Evolutionary conservation across 2,329 filamentous ascomycete species (phyloP), one percentile per base, ranked within the genome.

Genomic region (Colletotrichum plurivorum): DNA sequence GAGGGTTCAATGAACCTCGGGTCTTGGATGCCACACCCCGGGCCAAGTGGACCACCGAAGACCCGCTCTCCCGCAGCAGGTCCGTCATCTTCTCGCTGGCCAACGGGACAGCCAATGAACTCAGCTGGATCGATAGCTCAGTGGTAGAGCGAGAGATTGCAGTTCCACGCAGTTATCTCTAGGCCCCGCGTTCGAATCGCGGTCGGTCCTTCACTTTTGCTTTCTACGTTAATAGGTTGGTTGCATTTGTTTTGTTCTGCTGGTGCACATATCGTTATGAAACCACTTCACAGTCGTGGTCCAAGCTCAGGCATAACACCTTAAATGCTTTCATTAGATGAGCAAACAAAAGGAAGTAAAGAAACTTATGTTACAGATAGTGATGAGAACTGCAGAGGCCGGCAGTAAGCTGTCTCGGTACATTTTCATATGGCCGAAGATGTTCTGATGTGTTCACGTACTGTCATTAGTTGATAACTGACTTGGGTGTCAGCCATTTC

Each of bases 101-200:
- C n/a, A 18, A 25, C 12, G 5, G 0, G 20, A 1, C 2, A 5
- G 2, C n/a, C 12, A 20, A 20, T 22, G 46, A 49, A 22, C 4
- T 4, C 36, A 52, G 58, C 36, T 53, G 58, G 58, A 63, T 63
- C 59, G 59, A 63, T 63, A 63, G 49, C 59, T 54, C 49, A 54
- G 51, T 63, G 59, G 59, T 63, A 54, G 49, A 63, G 59, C 59
- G 59, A 69, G 62, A 69, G 66, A 69, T 69, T 69, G 66, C 66
- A 69, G 66, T 60, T 2, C 12, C 25, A 36, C 49, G 62, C 66
- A 66, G 25, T 49, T 46, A 69, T 69, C 62, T 69, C 66, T 69
- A 69, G 66, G 66, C 66, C 66, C 66, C 66, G 66, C 49, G 66
- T 69, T 69, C 66, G 66, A 69, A 69, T 18, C 66, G 49, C 66